Evolutionary conservation across 306 rosid genomes (phyloP).

Genomic region (Erythrophleum fordii): DNA sequence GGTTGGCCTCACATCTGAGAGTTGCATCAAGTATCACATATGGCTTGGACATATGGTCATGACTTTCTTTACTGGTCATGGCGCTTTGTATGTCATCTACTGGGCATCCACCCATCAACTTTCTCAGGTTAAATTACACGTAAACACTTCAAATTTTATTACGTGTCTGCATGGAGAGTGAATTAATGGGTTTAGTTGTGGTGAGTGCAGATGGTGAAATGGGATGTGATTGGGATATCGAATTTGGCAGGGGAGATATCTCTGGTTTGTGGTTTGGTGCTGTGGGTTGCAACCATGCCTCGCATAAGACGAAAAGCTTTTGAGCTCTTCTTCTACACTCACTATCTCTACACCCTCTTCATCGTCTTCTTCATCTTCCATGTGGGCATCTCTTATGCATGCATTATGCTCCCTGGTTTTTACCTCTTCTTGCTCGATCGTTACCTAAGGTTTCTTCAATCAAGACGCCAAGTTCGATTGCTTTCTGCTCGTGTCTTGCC

Average conservation of each 20-base stretch:
- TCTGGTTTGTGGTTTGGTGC: constrained; percentile 55
- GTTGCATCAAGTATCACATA: constrained; percentile 74
- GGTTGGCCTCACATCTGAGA: constrained; percentile 73
- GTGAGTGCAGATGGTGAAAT: constrained; percentile 58
- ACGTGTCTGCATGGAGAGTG: no score
- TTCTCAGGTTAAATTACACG: constrained; percentile 52
- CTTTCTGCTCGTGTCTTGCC: constrained; percentile 67
- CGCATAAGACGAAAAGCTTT: constrained; percentile 62
- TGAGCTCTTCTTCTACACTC: constrained; percentile 78
- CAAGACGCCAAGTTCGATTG: constrained; percentile 47
- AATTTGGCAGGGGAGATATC: constrained; percentile 76
- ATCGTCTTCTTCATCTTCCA: constrained; percentile 74
- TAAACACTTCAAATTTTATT: not conserved
- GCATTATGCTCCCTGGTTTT: constrained; percentile 75
- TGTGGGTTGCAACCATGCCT: constrained; percentile 73
- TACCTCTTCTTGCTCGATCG: constrained; percentile 85
- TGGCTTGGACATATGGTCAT: constrained; percentile 75
- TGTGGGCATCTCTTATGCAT: constrained; percentile 57
- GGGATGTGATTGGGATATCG: constrained; percentile 58
- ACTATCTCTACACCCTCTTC: constrained; percentile 71
- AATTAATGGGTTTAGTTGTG: not conserved
- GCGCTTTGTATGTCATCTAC: constrained; percentile 47
- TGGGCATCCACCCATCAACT: constrained; percentile 52
- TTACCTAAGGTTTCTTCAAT: constrained; percentile 68
- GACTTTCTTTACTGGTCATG: constrained; percentile 79